Evolutionary conservation across 352 stramenopile genomes (phyloP), one percentile per base, ranked within the genome.

Genomic region (Phytopythium mirpurense): DNA sequence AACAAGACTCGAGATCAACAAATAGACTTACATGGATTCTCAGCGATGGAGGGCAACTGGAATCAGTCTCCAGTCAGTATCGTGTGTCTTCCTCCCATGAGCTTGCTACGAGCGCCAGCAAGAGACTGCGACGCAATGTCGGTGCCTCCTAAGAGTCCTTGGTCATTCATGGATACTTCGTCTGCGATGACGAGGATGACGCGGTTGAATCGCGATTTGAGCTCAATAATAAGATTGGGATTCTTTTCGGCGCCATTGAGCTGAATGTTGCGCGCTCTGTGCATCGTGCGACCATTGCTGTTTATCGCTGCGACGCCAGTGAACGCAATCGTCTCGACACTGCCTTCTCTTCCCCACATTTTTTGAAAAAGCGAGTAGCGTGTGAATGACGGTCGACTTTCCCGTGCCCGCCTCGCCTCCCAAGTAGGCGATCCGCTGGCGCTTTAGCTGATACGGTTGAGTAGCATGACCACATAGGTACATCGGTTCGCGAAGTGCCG

Each of bases 41-140:
- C 65, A 3, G 6, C 36, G 0, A 68, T 51, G 1, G 62, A 56
- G 7, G 53, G 62, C 1, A 70, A 16, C 29, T 70, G 65, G 0
- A 67, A 16, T 16, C 51, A 67, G 47, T 75, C 60, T 4, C 57
- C 57, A 31, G 37, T 51, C 0, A 75, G 3, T 0, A 70, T 0
- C 0, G 57, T 21, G 29, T 72, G 67, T 15, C 54, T 69, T 0
- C 60, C 57, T 3, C 63, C 67, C 57, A 75, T 72, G 12, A 63
- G 27, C 23, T 60, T 26, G 0, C 26, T 2, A 1, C 27, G 29
- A 1, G 1, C 32, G 4, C 2, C 26, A 3, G 56, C 58, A 35
- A 68, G 60, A 5, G 24, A 21, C 4, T 44, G 47, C 0, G 34
- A 63, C 1, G 49, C 29, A 11, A 0, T 29, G 16, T 67, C 59